phyloP scores from a whole-genome alignment of 352 stramenopile species.

The Pythium phragmiticola region DNA sequence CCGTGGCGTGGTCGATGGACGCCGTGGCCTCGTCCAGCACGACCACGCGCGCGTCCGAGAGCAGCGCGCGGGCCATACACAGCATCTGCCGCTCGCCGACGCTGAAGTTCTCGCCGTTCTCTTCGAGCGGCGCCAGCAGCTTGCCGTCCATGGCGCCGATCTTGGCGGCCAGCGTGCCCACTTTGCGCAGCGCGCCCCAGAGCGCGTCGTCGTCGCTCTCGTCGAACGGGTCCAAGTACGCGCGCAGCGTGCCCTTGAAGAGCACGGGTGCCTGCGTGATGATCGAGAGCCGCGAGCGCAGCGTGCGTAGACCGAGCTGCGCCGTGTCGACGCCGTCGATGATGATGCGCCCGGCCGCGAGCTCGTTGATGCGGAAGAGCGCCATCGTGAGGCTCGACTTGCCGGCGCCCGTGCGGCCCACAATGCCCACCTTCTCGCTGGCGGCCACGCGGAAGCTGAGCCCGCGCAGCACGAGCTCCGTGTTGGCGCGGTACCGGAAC shows the following conservation, averaged over 20 bases:
- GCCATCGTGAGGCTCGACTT: conserved; percentile 87
- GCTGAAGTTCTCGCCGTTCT: conserved; percentile 93
- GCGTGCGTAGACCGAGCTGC: conserved; percentile 69
- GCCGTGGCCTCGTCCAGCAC: conserved; percentile 76
- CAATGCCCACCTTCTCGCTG: conserved; percentile 85
- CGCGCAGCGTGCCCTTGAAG: conserved; percentile 86
- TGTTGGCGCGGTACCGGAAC: conserved; percentile 89
- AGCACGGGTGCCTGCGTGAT: conserved; percentile 93
- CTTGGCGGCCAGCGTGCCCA: conserved; percentile 32
- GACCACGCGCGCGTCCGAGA: conserved; percentile 69
- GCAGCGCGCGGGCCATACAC: conserved; percentile 80
- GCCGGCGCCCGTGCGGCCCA: conserved; percentile 84
- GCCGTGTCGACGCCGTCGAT: conserved; percentile 89
- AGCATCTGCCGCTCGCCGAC: conserved; percentile 38
- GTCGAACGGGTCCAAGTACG: conserved; percentile 90
- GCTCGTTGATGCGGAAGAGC: conserved; percentile 91
- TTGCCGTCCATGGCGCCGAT: conserved; percentile 32
- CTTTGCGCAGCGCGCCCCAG: conserved; percentile 36
- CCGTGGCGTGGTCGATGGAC: conserved; percentile 74
- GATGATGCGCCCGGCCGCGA: conserved; percentile 78
- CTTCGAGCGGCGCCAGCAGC: conserved; percentile 78
- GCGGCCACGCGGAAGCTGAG: conserved; percentile 48
- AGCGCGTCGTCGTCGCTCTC: conserved; percentile 73
- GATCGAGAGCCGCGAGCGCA: conserved; percentile 86
- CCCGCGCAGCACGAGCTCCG: conserved; percentile 32